phyloP scores from a whole-genome alignment of 2,329 filamentous ascomycete genomes.

The Elsinoe australis region DNA sequence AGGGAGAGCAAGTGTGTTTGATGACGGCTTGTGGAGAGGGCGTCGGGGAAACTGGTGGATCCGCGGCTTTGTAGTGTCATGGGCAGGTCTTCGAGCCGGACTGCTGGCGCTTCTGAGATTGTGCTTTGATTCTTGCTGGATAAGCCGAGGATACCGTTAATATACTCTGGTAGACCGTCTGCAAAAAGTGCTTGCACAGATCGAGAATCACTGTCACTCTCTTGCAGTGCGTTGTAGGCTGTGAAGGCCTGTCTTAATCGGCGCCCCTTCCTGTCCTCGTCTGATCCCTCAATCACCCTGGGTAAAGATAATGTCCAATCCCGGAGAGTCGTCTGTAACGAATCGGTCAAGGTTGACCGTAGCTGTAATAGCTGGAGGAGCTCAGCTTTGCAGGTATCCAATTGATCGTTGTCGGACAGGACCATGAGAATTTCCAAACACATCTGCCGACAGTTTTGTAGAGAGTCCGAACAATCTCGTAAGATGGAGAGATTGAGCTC shows the following conservation, averaged over 20 bases:
- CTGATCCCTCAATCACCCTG: constrained; percentile 72
- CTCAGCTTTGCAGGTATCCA: constrained; percentile 27
- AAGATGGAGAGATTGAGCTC: constrained; percentile 66
- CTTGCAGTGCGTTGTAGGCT: constrained; percentile 58
- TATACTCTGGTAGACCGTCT: constrained; percentile 64
- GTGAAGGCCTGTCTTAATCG: constrained; percentile 70
- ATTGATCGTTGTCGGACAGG: constrained; percentile 44
- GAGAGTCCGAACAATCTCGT: constrained; percentile 67
- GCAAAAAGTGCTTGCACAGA: constrained; percentile 61
- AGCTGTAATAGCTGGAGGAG: constrained; percentile 57
- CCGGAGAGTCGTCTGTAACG: constrained; percentile 64
- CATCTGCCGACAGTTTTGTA: constrained; percentile 61
- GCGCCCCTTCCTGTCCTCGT: constrained; percentile 67
- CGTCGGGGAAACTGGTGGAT: constrained; percentile 40
- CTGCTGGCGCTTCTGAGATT: neutral
- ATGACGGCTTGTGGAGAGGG: neutral
- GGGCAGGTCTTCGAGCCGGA: constrained; percentile 13
- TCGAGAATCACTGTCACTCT: constrained; percentile 56
- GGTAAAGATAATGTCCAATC: constrained; percentile 76
- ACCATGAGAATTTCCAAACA: constrained; percentile 76
- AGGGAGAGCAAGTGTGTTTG: neutral
- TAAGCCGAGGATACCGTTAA: constrained; percentile 44
- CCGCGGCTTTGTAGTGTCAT: neutral
- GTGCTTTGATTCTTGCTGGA: constrained; percentile 10
- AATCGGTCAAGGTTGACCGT: constrained; percentile 54